Evolutionary conservation across 2,329 filamentous ascomycete genomes (phyloP).

Genomic region (Berkeleyomyces rouxiae): DNA sequence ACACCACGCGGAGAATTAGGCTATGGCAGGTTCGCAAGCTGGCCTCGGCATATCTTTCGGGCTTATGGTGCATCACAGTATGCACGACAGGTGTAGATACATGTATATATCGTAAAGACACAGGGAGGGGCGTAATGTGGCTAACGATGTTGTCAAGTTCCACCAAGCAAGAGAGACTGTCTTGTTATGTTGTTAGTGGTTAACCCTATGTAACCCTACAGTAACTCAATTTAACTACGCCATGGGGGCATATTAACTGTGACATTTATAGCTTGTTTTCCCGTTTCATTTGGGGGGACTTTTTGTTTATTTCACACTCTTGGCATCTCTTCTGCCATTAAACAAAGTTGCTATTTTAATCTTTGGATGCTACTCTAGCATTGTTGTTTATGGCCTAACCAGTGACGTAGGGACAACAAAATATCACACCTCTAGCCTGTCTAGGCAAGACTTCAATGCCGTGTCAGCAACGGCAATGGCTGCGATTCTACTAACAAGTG

Average conservation of each 20-base stretch:
- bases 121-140: too few relatives aligned
- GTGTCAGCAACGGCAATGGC: too few relatives aligned
- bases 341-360: background rate
- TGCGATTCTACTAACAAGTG: background rate
- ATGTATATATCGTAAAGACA: too few relatives aligned
- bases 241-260: too few relatives aligned
- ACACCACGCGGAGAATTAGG: background rate
- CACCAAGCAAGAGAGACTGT: too few relatives aligned
- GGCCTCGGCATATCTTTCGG: constrained; percentile 1
- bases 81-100: background rate
- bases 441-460: too few relatives aligned
- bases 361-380: background rate
- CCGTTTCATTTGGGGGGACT: background rate
- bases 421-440: background rate
- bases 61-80: background rate
- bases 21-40: background rate
- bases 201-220: too few relatives aligned
- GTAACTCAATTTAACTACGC: too few relatives aligned
- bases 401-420: background rate
- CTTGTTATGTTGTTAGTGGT: too few relatives aligned
- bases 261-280: background rate
- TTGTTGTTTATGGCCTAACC: background rate
- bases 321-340: background rate
- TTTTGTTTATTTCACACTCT: background rate
- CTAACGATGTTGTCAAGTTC: too few relatives aligned